Evolutionary conservation across 2,329 filamentous ascomycete species (phyloP).

Genomic region (Epichloe typhina): DNA sequence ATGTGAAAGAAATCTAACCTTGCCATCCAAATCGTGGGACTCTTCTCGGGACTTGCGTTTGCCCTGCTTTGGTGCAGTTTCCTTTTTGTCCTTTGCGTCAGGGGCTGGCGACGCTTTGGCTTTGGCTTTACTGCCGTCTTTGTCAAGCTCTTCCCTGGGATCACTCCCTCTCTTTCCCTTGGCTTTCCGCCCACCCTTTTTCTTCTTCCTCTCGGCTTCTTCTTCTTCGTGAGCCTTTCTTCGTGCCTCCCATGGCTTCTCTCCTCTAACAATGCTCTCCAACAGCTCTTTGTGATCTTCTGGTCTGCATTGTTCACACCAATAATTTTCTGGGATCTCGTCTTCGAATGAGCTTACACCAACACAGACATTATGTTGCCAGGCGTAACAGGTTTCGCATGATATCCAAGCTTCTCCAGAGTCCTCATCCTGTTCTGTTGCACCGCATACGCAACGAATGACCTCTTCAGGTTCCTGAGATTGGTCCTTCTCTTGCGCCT

Average conservation of each 20-base stretch:
- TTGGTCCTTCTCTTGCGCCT: slow-evolving; percentile 47
- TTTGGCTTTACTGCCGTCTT: slow-evolving; percentile 19
- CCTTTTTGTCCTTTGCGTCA: slow-evolving; percentile 35
- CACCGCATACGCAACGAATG: slow-evolving; percentile 88
- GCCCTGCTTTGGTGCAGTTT: slow-evolving; percentile 26
- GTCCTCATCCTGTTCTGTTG: slow-evolving; percentile 73
- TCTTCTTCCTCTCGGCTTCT: slow-evolving; percentile 44
- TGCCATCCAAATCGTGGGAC: slow-evolving; percentile 36
- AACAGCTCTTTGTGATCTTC: slow-evolving; percentile 72
- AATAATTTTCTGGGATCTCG: slow-evolving; percentile 72
- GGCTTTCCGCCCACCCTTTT: slow-evolving; percentile 46
- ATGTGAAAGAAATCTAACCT: slow-evolving; percentile 25
- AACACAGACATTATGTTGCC: slow-evolving; percentile 97
- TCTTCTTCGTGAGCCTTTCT: slow-evolving; percentile 51
- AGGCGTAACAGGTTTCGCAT: slow-evolving; percentile 82
- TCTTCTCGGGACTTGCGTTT: slow-evolving; percentile 49
- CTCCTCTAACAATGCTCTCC: slow-evolving; percentile 62
- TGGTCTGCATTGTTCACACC: slow-evolving; percentile 81
- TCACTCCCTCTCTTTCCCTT: slow-evolving; percentile 57
- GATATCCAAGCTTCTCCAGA: slow-evolving; percentile 88
- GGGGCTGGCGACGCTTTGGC: slow-evolving; percentile 28
- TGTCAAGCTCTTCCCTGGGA: slow-evolving; percentile 44
- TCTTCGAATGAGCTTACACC: slow-evolving; percentile 68
- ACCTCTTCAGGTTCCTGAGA: slow-evolving; percentile 52
- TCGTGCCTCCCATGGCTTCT: slow-evolving; percentile 73